Base-by-base conservation (phyloP, 306 rosid genomes). In the Trichosanthes truncata region DNA sequence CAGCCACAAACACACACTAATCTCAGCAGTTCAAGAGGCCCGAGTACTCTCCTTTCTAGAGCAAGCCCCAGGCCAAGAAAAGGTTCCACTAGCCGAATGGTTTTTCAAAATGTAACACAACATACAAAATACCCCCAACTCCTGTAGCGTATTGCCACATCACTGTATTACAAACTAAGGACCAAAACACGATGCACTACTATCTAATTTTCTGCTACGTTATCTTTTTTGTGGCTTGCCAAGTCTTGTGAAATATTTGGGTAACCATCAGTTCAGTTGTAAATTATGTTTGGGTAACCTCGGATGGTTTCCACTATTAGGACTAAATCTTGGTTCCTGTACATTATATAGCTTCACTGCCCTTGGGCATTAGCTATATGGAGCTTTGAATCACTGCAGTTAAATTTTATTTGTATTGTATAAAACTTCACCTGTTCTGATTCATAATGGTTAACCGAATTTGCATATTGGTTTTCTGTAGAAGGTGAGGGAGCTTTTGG, bases 401-500 rank as follows among this genome's bases (percentile, higher is more conserved):
- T 66, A 14, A 14, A 20, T 13, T 66, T 38, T 17, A 66, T 18
- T 33, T 65, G 23, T 35, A 65, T 31, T 33, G 43, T 43, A 17
- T 20, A 15, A 61, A 38, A 67, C 2, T 9, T 71, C 43, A 71
- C 56, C n/a, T 23, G 5, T 23, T 43, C 49, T 45, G 56, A 23
- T 45, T 45, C 53, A 40, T n/a, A 69, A 11, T 41, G 51, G 35
- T 41, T 69, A 38, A n/a, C 33, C 20, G 21, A 69, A 69, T 10
- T 33, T 45, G 38, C 57, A 35, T 80, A 5, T 57, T 41, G 79
- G 43, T 80, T 85, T 80, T 59, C 46, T 85, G 63, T 46, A 95
- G 98, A 79, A 43, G 89, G 92, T 9, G 92, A 86, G 82, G 88
- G 85, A 83, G 89, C 80, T 79, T 82, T 81, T 83, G 87, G 83